A percentile compares a stretch with the other conserved stretches of the same genome.
Conservation (phyloP, 139 green algal species). For the Eudorina sp. region DNA sequence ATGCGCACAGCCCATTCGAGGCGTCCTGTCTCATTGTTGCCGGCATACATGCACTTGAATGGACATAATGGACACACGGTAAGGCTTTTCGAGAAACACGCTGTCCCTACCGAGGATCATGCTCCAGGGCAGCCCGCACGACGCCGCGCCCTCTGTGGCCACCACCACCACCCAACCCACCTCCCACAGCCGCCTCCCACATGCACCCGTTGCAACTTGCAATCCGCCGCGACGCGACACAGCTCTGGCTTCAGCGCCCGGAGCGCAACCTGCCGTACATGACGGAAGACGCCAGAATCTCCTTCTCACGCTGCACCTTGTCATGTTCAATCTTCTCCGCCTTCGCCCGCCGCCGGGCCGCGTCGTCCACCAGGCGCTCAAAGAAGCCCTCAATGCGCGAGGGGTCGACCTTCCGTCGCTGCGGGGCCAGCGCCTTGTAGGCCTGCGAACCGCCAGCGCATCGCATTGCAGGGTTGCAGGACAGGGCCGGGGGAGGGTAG, state of each 20-base stretch:
- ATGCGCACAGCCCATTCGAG: too few species aligned
- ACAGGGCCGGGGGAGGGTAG: background rate
- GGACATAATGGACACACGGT: too few species aligned
- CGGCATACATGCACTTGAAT: too few species aligned
- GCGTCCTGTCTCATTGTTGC: too few species aligned
- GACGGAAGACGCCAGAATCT: constrained; percentile 35
- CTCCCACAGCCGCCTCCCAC: too few species aligned
- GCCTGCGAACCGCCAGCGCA: background rate
- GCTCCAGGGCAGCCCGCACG: too few species aligned
- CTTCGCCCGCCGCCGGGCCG: constrained; percentile 2
- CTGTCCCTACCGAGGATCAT: too few species aligned
- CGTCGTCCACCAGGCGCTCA: constrained; percentile 41
- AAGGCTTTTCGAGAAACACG: too few species aligned
- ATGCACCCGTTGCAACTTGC: too few species aligned
- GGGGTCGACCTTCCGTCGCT: background rate
- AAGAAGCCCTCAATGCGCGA: constrained; percentile 44
- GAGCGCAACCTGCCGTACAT: constrained; percentile 22
- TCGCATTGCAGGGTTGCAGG: background rate
- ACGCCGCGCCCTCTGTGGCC: too few species aligned
- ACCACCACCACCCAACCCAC: too few species aligned
- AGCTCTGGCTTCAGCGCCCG: background rate
- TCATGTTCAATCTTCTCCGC: constrained; percentile 29
- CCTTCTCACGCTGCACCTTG: constrained; percentile 33
- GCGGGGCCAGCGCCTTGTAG: constrained; percentile 21
- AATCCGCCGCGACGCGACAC: too few species aligned